Base-by-base conservation (phyloP, 225 moss, liverwort and hornwort species). In the Anthoceros angustus region DNA sequence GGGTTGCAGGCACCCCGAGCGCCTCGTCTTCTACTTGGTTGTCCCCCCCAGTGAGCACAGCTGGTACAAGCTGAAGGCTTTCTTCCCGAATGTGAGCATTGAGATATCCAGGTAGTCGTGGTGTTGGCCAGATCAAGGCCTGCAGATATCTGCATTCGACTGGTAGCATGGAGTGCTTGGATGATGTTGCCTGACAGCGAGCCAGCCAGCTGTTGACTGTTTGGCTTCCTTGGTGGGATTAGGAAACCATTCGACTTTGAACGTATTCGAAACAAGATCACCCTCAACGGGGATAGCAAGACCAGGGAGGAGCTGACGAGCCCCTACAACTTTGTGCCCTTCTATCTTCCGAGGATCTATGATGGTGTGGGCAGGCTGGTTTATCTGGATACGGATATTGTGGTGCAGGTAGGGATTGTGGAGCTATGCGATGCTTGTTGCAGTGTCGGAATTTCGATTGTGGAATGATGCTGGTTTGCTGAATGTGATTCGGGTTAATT, bases 371-470 rank as follows among this genome's bases (percentile, higher is more conserved):
- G 73, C 66, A 82, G 81, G 66, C 71, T 94, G 75, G 83, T 94
- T 67, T 94, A 94, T 74, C 83, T 94, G 26, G 94, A 94, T 75
- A 81, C 94, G 9, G 94, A 88, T 64, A 86, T 83, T 66, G 90
- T 94, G 64, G 94, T 94, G 62, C 86, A 94, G 83, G 93, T 94
- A n/a, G n/a, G n/a, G n/a, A n/a, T n/a, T n/a, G n/a, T n/a, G n/a
- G n/a, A n/a, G n/a, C n/a, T n/a, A 70, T 43, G 46, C 39, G 41
- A 61, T 49, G 61, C 14, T 10, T 39, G 23, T 24, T 25, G 6
- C 12, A n/a, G n/a, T n/a, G n/a, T n/a, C n/a, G n/a, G n/a, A n/a
- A n/a, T n/a, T n/a, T n/a, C n/a, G n/a, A n/a, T n/a, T n/a, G n/a
- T n/a, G n/a, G n/a, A n/a, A n/a, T n/a, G n/a, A n/a, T n/a, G n/a